These are phyloP conservation scores for Saturnispora saitoi DNA, from an alignment of 805 yeast species.

Conservation along the genomic window DNA sequence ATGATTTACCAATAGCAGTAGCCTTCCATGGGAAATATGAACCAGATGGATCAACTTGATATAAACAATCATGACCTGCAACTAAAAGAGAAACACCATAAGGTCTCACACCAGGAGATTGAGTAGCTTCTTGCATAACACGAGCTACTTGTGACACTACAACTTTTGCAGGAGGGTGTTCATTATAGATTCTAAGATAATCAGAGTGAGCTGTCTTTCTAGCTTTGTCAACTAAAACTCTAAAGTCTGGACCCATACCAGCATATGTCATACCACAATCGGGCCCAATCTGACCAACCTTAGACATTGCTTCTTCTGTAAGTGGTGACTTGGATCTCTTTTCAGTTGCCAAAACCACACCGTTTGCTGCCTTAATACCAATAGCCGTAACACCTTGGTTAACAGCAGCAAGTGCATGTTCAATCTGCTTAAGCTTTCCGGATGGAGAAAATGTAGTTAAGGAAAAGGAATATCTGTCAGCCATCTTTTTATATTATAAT, in stretches of 20 bases:
- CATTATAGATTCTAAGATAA: constrained; percentile 89
- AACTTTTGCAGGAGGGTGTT: constrained; percentile 93
- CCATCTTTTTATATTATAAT: constrained; percentile 43
- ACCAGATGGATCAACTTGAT: constrained; percentile 98
- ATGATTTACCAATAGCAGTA: constrained; percentile 95
- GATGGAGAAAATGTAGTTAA: constrained; percentile 97
- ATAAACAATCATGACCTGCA: constrained; percentile 90
- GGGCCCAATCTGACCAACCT: constrained; percentile 81
- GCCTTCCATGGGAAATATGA: constrained; percentile 99
- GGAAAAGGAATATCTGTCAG: constrained; percentile 96
- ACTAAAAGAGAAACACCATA: constrained; percentile 90
- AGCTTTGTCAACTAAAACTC: constrained; percentile 89
- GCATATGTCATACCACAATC: constrained; percentile 94
- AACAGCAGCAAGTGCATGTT: constrained; percentile 94
- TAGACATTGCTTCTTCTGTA: constrained; percentile 67
- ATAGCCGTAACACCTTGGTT: constrained; percentile 96
- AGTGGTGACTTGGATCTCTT: constrained; percentile 78
- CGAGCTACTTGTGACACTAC: constrained; percentile 92
- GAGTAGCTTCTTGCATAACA: constrained; percentile 85
- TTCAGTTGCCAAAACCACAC: constrained; percentile 94
- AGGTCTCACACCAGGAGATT: constrained; percentile 53
- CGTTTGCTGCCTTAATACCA: constrained; percentile 90
- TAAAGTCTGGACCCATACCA: constrained; percentile 98
- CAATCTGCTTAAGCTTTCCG: constrained; percentile 96
- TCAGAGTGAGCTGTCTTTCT: constrained; percentile 88